Base-by-base conservation (phyloP, 495 filamentous ascomycete species). In the Aspergillus cristatus region DNA sequence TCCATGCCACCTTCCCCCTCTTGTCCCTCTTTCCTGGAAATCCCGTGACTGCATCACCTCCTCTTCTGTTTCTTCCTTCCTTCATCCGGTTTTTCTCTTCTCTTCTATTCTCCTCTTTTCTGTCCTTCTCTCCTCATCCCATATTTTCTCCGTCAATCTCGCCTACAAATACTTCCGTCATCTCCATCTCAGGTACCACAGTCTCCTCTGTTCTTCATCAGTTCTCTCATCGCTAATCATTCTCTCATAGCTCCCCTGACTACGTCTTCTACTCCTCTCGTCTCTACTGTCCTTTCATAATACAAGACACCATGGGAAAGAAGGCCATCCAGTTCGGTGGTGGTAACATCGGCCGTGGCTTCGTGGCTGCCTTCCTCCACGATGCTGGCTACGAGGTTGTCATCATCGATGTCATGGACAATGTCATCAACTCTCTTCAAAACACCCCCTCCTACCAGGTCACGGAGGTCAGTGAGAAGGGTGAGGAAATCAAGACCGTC, bases 241-340 rank as follows among this genome's bases (percentile, higher is more conserved):
- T 41, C 31, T 14, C 28, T 16, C 29, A 32, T 17, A 7, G 5
- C 13, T 30, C 37, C 20, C 8, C 25, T 18, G 31, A 18, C 37
- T 12, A 18, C 26, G 11, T 20, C 25, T 30, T 32, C 29, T 32
- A 20, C 39, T 25, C 25, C 29, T 39, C 30, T 33, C 18, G 16
- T 38, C 18, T 5, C 16, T 45, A 16, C 25, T 42, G 36, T 17
- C 13, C 41, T 16, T 43, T 18, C 7, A 17, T 43, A 34, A 24
- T n/a, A n/a, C n/a, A 8, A 24, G 20, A 24, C 48, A 70, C 41
- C 46, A 80, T 79, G 75, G 64, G 58, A 35, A 86, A 84, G 63
- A 93, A 86, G 57, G 86, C 86, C 37, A 75, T 95, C 50, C 88
- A 95, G 63, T 95, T 95, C 50, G 88, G 88, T 41, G 87, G 87